Evolutionary conservation across 352 stramenopile species (phyloP), one percentile per base, ranked within the genome.

Genomic region (Achlya hypogyna): DNA sequence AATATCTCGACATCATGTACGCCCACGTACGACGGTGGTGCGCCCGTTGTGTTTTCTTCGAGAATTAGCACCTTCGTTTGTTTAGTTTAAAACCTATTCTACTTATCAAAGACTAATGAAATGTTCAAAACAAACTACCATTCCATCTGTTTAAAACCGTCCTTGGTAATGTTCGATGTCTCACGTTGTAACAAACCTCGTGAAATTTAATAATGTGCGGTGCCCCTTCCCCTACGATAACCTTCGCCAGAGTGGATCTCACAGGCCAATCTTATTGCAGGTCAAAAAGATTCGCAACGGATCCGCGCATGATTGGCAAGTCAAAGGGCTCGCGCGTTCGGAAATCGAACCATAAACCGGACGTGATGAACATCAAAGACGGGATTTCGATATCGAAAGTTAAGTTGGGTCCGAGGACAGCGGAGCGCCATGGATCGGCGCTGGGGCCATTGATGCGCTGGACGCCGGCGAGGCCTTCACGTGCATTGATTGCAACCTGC

Each of bases 111-210:
- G n/a, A n/a, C n/a, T n/a, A n/a, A n/a, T n/a, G n/a, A n/a, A n/a
- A n/a, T n/a, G n/a, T n/a, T n/a, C n/a, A n/a, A n/a, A n/a, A n/a
- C n/a, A n/a, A n/a, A n/a, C n/a, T n/a, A n/a, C n/a, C n/a, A n/a
- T n/a, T n/a, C n/a, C n/a, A n/a, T n/a, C n/a, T n/a, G n/a, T n/a
- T n/a, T n/a, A n/a, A n/a, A n/a, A n/a, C n/a, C n/a, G n/a, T n/a
- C n/a, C n/a, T n/a, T n/a, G n/a, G 49, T 56, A 56, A 56, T 35
- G 49, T 35, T 56, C 31, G 49, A 31, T 56, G 49, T 56, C 49
- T 56, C 49, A 56, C 49, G 31, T n/a, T 56, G 49, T 56, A 56
- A 38, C 49, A 56, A 56, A 12, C 49, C 49, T 56, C 31, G 14
- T 10, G 12, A 56, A 56, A 56, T 16, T 20, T 56, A 22, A 56